Base-by-base conservation (phyloP, 179 eudicot genomes). In the Spinacia oleracea region DNA sequence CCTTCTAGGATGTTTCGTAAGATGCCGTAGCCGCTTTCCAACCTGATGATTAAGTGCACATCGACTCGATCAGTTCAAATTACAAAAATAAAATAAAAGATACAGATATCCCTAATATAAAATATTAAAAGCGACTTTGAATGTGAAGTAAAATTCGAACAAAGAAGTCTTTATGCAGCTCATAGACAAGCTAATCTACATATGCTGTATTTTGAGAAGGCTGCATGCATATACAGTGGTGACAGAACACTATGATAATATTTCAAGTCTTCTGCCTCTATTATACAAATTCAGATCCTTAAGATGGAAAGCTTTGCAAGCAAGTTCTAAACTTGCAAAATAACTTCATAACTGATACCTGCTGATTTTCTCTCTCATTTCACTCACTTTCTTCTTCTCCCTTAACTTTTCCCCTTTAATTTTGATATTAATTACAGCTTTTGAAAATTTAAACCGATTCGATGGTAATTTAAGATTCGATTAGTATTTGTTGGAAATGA, bases 1-100 rank as follows among this genome's bases (percentile, higher is more conserved):
- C 79, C 80, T 83, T 74, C 88, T 87, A 40, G 89, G 89, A 72
- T 92, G 94, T 80, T 92, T 92, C 20, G 94, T 85, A 71, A 92
- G 89, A 74, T 82, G 84, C 62, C 89, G 87, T 56, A 92, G 81
- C 46, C 84, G 85, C 81, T 88, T 92, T 38, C 97, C 97, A 38
- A 92, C 90, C 97, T 92, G 90, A 74, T 65, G 79, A 27, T 38
- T 18, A 77, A 40, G 15, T 62, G 74, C 70, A 68, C 56, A 81
- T 63, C 6, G 75, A 16, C 72, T 18, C 46, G 20, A 27, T 50
- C 50, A 79, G 45, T 79, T 53, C 40, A 43, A 18, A 64, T 18
- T 70, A 63, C 12, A 64, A 48, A 42, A 64, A 68, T n/a, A 50
- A 56, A 31, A 23, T 46, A n/a, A n/a, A n/a, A n/a, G n/a, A n/a